Percentiles rank a stretch among this genome's conserved stretches.
These are phyloP conservation scores for Mortierella claussenii DNA, from an alignment of 192 early-diverging fungal genomes.

Conservation along the genomic window DNA sequence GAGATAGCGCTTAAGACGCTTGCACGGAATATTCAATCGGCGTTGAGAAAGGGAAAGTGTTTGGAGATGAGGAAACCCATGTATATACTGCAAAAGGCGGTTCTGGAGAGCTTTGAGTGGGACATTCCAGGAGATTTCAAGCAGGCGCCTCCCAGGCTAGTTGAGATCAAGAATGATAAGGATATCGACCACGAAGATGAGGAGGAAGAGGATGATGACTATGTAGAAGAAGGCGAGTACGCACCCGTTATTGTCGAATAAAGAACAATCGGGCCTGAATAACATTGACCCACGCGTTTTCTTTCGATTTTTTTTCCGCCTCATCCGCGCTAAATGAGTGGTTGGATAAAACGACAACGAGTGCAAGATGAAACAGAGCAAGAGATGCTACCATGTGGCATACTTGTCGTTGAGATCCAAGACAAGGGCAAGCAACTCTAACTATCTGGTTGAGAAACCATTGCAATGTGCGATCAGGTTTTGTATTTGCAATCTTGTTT, in stretches of 20 bases:
- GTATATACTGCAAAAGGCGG: constrained; percentile 57
- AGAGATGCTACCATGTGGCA: no score
- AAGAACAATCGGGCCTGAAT: background rate
- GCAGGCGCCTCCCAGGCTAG: constrained; percentile 34
- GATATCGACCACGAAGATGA: constrained; percentile 67
- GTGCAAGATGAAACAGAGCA: no score
- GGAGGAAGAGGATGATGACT: constrained; percentile 66
- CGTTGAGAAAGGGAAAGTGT: constrained; percentile 54
- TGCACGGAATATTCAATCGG: constrained; percentile 52
- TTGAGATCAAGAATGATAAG: constrained; percentile 32
- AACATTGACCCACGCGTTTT: no score
- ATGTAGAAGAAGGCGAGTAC: constrained; percentile 73
- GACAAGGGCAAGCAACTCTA: no score
- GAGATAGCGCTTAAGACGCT: constrained; percentile 31
- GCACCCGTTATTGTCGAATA: constrained; percentile 76
- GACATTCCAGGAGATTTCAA: constrained; percentile 66
- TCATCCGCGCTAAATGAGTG: no score
- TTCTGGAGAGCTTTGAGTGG: constrained; percentile 72
- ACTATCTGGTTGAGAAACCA: no score
- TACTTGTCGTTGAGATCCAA: no score
- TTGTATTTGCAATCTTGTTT: no score
- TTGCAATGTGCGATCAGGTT: no score
- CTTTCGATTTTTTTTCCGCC: no score
- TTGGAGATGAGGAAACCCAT: constrained; percentile 54
- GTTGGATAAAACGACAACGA: no score